These are phyloP conservation scores for Myriosclerotinia curreyana DNA, from an alignment of 2,329 filamentous ascomycete species.

Conservation along the genomic window DNA sequence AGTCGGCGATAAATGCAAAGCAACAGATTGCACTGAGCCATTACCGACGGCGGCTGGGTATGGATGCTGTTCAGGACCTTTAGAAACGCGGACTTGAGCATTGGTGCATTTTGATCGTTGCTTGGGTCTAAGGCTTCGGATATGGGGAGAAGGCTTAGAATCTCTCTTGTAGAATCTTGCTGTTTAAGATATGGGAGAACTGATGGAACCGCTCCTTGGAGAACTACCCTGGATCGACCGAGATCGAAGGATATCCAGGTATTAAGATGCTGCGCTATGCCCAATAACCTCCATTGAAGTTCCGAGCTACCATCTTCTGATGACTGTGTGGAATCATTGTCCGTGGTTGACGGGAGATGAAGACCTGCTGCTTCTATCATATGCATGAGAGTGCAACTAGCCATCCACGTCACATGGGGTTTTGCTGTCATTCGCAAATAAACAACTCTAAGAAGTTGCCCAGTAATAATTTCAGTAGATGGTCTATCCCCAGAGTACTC, in stretches of 20 bases:
- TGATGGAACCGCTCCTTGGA: not conserved
- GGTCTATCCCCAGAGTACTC: constrained; percentile 14
- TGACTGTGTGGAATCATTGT: not conserved
- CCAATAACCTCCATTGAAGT: constrained; percentile 15
- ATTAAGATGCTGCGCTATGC: constrained; percentile 18
- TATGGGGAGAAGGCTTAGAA: constrained; percentile 18
- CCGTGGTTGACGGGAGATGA: constrained; percentile 29
- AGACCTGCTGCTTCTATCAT: constrained; percentile 33
- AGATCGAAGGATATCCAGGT: constrained; percentile 20
- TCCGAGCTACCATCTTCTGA: constrained; percentile 2
- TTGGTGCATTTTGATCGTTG: not conserved
- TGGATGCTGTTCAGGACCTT: constrained; percentile 8
- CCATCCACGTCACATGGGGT: constrained; percentile 34
- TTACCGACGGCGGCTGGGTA: constrained; percentile 8
- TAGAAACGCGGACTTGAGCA: constrained; percentile 3
- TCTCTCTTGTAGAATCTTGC: constrained; percentile 18
- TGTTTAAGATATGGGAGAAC: not conserved
- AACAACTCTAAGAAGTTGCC: constrained; percentile 29
- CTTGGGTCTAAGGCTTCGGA: constrained; percentile 18
- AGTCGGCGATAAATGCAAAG: constrained; percentile 19
- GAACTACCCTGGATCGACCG: constrained; percentile 11
- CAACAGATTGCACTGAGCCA: constrained; percentile 19
- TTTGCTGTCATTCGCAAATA: constrained; percentile 31
- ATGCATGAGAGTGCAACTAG: constrained; percentile 32
- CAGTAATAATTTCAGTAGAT: constrained; percentile 29